Conservation (phyloP, 129 eudicot species). For the Flaveria sonorensis region DNA sequence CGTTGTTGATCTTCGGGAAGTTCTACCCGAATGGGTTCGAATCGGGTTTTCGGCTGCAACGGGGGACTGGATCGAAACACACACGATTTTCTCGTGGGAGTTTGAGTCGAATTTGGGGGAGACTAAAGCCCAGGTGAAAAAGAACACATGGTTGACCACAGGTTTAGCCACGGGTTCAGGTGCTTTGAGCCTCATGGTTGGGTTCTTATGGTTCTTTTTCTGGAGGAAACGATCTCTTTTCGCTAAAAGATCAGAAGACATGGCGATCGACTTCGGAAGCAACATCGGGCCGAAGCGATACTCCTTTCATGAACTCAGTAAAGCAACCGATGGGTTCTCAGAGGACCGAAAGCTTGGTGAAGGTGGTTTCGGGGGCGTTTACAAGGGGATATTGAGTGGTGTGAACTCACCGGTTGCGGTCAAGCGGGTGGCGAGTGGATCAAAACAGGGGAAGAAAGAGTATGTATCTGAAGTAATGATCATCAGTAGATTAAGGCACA, state of each 20-base stretch:
- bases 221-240: conserved; percentile 30
- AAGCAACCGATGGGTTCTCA: conserved; percentile 44
- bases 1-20: conserved; percentile 40
- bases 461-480: conserved; percentile 49
- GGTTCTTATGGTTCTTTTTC: conserved; percentile 34
- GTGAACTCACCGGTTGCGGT: conserved; percentile 38
- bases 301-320: conserved; percentile 38
- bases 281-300: conserved; percentile 46
- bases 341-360: conserved; percentile 58
- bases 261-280: conserved; percentile 38
- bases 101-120: conserved; percentile 41
- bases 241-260: conserved; percentile 15
- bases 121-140: conserved; percentile 7
- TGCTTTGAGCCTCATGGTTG: conserved; percentile 27
- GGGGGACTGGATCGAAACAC: conserved; percentile 43
- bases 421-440: conserved; percentile 46
- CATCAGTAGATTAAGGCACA: conserved; percentile 47
- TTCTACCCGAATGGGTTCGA: conserved; percentile 43
- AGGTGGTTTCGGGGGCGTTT: conserved; percentile 64
- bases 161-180: conserved; percentile 33
- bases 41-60: conserved; percentile 60
- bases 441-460: conserved; percentile 57
- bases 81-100: conserved; percentile 43
- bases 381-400: conserved; percentile 42
- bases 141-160: conserved; percentile 22